Conservation (phyloP, 768 basidiomycete species). For the Sporobolomyces phaffii region DNA sequence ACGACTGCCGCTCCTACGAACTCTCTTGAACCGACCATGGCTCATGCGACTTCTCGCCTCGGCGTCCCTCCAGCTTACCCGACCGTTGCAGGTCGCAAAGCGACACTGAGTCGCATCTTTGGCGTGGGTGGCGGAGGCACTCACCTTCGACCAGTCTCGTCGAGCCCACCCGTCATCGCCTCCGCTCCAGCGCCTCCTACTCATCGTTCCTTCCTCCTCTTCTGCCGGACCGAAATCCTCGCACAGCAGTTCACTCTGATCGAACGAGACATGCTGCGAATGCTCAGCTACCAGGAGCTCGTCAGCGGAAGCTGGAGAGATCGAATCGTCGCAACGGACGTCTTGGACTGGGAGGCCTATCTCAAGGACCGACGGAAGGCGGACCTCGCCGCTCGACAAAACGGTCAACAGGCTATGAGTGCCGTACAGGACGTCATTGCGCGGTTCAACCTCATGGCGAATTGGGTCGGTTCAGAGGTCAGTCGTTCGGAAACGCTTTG, state of each 20-base stretch:
- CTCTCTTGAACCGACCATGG: neutral
- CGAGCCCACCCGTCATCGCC: neutral
- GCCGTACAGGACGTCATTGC: constrained; percentile 55
- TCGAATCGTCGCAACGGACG: constrained; percentile 47
- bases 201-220: constrained; percentile 69
- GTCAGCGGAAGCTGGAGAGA: constrained; percentile 46
- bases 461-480: constrained; percentile 68
- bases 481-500: neutral
- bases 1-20: neutral
- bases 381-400: constrained; percentile 48
- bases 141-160: neutral
- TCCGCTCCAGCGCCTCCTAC: constrained; percentile 45
- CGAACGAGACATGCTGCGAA: constrained; percentile 77
- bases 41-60: neutral
- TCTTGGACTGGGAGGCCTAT: constrained; percentile 77
- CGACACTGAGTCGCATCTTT: constrained; percentile 16
- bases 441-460: constrained; percentile 75
- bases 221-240: constrained; percentile 57
- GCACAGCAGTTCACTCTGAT: constrained; percentile 80
- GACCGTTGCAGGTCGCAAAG: constrained; percentile 6
- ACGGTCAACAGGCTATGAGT: constrained; percentile 9
- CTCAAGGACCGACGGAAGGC: constrained; percentile 65
- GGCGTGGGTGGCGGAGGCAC: neutral
- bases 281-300: constrained; percentile 81
- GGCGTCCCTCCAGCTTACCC: neutral